Base-by-base conservation (phyloP, 225 moss, liverwort and hornwort species). In the Climacium dendroides region DNA sequence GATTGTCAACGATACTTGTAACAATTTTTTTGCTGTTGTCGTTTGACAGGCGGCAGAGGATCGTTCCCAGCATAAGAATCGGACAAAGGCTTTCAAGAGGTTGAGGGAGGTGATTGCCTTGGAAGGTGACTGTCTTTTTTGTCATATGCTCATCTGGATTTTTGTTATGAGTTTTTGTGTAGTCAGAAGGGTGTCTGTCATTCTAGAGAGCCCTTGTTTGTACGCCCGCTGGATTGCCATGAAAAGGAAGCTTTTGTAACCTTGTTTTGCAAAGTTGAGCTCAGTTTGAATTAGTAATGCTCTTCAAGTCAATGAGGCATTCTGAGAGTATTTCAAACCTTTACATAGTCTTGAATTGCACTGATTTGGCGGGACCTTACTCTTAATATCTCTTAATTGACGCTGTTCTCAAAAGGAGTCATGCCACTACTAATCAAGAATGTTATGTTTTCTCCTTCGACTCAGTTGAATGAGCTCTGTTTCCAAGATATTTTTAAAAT, bases 51-150 rank as follows among this genome's bases (percentile, higher is more conserved):
- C 96, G 76, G 90, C 94, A 83, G 98, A 98, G 82, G 98, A 98
- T 84, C 95, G 98, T 63, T 98, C 98, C 67, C 98, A 98, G 86
- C 96, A 97, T 60, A 93, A 94, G 86, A 98, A 98, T 87, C 95
- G 97, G 74, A 89, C 85, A 29, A 91, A 94, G 50, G 97, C 97
- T 81, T 94, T 96, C 90, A 94, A 87, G 80, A 93, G 98, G 78
- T 85, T 98, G 91, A 94, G 98, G 90, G 95, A 97, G 91, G 89
- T 89, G 89, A 95, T 98, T 79, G 98, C 97, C 78, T 72, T 93
- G 34, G 94, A 95, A 95, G 95, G 97, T 97, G 91, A 89, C 87
- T 85, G 75, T 58, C 59, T 79, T 74, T 73, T 58, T 48, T 74
- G n/a, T n/a, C 69, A 66, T 65, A 59, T 85, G 29, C 29, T 50